Conservation (phyloP, 2,329 filamentous ascomycete genomes). For the Aspergillaceae sp. region DNA sequence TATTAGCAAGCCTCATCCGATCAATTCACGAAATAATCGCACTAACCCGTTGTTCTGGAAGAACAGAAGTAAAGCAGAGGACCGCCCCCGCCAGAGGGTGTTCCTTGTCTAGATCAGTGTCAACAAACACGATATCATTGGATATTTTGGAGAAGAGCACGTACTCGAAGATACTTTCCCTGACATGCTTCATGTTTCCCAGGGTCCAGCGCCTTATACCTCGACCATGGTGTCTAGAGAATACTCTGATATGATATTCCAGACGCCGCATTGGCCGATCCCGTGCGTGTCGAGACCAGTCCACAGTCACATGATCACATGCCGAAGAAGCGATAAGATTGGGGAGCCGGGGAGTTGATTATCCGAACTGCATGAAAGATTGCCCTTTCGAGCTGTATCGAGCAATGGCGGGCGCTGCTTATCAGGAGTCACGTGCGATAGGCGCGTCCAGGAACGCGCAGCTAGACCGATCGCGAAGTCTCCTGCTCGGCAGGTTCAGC, state of each 20-base stretch:
- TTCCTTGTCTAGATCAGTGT: constrained; percentile 42
- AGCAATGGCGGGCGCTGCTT: constrained; percentile 3
- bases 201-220: background rate
- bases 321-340: background rate
- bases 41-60: constrained; percentile 67
- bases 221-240: background rate
- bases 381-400: background rate
- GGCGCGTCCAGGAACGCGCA: constrained; percentile 2
- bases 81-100: constrained; percentile 62
- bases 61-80: constrained; percentile 80
- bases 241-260: background rate
- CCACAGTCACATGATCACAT: background rate
- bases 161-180: constrained; percentile 27
- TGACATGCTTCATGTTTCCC: constrained; percentile 35
- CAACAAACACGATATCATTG: constrained; percentile 7
- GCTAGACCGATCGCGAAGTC: background rate
- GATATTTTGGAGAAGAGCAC: constrained; percentile 5
- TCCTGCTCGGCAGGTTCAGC: background rate
- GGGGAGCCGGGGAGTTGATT: background rate
- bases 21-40: background rate
- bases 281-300: background rate
- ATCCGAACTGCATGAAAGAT: too few species aligned
- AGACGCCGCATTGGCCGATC: background rate
- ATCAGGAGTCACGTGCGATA: constrained; percentile 17
- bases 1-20: background rate